phyloP scores from a whole-genome alignment of 2,329 filamentous ascomycete genomes.

The Elsinoe australis region DNA sequence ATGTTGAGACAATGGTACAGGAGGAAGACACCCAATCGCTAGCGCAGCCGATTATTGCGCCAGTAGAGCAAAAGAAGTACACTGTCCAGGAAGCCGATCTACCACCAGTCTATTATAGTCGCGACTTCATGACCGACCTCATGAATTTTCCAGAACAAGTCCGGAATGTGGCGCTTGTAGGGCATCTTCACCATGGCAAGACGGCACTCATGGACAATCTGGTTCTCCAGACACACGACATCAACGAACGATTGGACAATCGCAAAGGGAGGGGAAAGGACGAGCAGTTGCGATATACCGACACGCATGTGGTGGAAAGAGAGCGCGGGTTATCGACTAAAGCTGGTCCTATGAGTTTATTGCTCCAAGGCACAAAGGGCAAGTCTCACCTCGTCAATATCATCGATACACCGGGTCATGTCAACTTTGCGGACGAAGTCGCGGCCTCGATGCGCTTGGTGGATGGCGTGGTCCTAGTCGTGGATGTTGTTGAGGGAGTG shows the following conservation, averaged over 20 bases:
- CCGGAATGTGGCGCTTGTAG: slow-evolving; percentile 83
- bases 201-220: slow-evolving; percentile 98
- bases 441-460: slow-evolving; percentile 78
- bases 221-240: slow-evolving; percentile 88
- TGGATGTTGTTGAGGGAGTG: slow-evolving; percentile 98
- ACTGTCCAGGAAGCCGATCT: slow-evolving; percentile 85
- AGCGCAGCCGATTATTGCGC: slow-evolving; percentile 85
- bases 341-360: slow-evolving; percentile 85
- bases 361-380: slow-evolving; percentile 77
- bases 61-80: slow-evolving; percentile 92
- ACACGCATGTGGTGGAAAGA: slow-evolving; percentile 80
- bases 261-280: slow-evolving; percentile 73
- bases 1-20: slow-evolving; percentile 91
- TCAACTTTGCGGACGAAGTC: slow-evolving; percentile 97
- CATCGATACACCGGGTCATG: slow-evolving; percentile 91
- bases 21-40: slow-evolving; percentile 95
- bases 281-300: slow-evolving; percentile 89
- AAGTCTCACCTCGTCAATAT: slow-evolving; percentile 96
- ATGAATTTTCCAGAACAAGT: slow-evolving; percentile 95
- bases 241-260: slow-evolving; percentile 69
- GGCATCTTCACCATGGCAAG: slow-evolving; percentile 95
- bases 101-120: slow-evolving; percentile 77
- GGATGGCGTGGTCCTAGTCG: slow-evolving; percentile 85
- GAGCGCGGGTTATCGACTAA: slow-evolving; percentile 89
- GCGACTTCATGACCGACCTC: slow-evolving; percentile 87